phyloP scores from a whole-genome alignment of 1,284 basidiomycete species.

The Trichosporon coremiiforme region DNA sequence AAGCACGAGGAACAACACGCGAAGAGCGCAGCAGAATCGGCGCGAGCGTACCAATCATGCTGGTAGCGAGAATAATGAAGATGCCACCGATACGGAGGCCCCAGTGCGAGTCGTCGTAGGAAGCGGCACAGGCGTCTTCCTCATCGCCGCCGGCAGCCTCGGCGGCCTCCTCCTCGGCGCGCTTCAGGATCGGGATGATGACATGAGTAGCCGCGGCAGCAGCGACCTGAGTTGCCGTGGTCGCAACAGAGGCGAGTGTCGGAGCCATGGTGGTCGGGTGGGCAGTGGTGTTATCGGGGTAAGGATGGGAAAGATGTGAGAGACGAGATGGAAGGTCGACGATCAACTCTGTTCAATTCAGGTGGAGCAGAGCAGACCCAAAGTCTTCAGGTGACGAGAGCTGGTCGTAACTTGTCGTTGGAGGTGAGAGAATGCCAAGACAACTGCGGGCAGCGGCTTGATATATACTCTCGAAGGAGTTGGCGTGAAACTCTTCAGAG shows the following conservation, averaged over 20 bases:
- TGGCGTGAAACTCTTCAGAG: background rate
- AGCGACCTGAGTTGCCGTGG: conserved; percentile 2
- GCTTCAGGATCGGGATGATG: background rate
- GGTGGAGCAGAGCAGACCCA: background rate
- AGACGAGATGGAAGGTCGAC: background rate
- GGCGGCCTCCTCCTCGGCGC: conserved; percentile 5
- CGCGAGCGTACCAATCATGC: conserved; percentile 68
- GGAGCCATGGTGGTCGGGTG: background rate
- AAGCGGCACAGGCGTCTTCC: conserved; percentile 35
- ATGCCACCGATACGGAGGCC: conserved; percentile 75
- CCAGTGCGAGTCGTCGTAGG: conserved; percentile 33
- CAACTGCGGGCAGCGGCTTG: background rate
- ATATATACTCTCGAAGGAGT: background rate
- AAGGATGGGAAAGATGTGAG: background rate
- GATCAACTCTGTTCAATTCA: background rate
- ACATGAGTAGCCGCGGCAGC: background rate
- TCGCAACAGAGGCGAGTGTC: background rate
- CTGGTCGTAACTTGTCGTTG: background rate
- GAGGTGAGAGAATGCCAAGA: background rate
- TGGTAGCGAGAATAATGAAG: conserved; percentile 74
- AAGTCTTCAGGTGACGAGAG: background rate
- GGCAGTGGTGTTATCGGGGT: background rate
- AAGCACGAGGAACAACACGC: conserved; percentile 64
- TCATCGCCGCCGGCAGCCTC: background rate
- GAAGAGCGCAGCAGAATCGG: conserved; percentile 73